Evolutionary conservation across 352 stramenopile species (phyloP).

Genomic region (Pythium sukuiense): DNA sequence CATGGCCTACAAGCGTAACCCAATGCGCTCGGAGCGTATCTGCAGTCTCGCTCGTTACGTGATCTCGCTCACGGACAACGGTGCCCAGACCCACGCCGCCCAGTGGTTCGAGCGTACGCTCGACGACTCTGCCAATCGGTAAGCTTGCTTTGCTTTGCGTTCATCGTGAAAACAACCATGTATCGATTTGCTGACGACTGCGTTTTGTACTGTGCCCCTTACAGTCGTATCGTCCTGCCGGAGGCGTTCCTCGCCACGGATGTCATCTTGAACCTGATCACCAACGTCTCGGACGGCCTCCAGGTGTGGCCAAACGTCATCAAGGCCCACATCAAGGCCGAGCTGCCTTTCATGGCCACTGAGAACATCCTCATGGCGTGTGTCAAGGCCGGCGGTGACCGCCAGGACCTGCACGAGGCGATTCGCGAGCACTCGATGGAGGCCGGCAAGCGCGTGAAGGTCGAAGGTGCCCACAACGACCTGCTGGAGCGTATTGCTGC

Average conservation of each 20-base stretch:
- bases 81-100: conserved; percentile 95
- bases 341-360: conserved; percentile 99
- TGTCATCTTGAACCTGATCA: conserved; percentile 97
- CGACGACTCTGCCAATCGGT: conserved; percentile 98
- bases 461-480: conserved; percentile 97
- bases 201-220: conserved; percentile 7
- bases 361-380: conserved; percentile 99
- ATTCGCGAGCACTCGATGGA: conserved; percentile 99
- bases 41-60: conserved; percentile 98
- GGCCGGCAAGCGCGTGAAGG: conserved; percentile 97
- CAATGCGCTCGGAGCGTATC: conserved; percentile 98
- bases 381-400: conserved; percentile 97
- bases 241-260: conserved; percentile 98
- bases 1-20: conserved; percentile 99
- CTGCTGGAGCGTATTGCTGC: conserved; percentile 95
- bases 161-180: too few species aligned
- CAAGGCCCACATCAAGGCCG: conserved; percentile 95
- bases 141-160: conserved; percentile 11
- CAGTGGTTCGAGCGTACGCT: conserved; percentile 99
- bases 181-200: neutral
- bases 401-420: conserved; percentile 95
- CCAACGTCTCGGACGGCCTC: conserved; percentile 97
- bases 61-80: conserved; percentile 96
- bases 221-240: conserved; percentile 94
- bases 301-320: conserved; percentile 96